These are phyloP conservation scores for Adansonia rubrostipa DNA, from an alignment of 441 rosid genomes.

Conservation along the genomic window DNA sequence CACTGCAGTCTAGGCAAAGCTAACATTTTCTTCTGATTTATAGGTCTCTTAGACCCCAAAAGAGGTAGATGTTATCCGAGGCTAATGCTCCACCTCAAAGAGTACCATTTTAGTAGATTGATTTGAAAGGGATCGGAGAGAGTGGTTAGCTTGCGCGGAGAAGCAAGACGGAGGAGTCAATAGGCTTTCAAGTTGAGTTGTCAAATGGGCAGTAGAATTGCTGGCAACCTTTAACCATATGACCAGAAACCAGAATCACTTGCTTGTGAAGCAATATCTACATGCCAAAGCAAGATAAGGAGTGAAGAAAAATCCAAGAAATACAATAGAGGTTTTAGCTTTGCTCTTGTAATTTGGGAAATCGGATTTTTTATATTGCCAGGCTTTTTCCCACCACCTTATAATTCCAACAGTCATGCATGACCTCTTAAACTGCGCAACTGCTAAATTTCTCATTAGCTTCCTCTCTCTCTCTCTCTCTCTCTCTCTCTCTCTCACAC, in stretches of 20 bases:
- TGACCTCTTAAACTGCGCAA: neutral
- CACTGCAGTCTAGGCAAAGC: constrained; percentile 18
- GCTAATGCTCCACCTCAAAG: neutral
- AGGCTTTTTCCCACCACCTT: neutral
- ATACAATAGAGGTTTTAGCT: neutral
- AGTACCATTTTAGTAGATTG: constrained; percentile 1
- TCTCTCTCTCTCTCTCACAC: no score
- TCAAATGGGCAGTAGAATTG: neutral
- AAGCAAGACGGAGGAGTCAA: neutral
- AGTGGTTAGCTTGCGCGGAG: constrained; percentile 12
- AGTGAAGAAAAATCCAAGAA: no score
- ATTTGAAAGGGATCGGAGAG: neutral
- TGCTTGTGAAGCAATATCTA: constrained; percentile 29
- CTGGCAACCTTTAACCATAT: neutral
- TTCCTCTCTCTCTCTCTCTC: neutral
- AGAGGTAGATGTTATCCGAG: constrained; percentile 1
- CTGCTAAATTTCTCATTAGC: neutral
- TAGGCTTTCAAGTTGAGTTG: constrained; percentile 1
- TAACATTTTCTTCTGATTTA: constrained; percentile 1
- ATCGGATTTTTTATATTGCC: constrained; percentile 11
- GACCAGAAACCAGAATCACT: constrained; percentile 24
- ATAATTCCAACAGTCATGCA: constrained; percentile 14
- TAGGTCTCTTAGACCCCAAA: neutral
- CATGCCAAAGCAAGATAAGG: constrained; percentile 8
- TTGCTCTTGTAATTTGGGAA: constrained; percentile 17